Base-by-base conservation (phyloP, 805 yeast species). In the Blastobotrys chiropterorum region DNA sequence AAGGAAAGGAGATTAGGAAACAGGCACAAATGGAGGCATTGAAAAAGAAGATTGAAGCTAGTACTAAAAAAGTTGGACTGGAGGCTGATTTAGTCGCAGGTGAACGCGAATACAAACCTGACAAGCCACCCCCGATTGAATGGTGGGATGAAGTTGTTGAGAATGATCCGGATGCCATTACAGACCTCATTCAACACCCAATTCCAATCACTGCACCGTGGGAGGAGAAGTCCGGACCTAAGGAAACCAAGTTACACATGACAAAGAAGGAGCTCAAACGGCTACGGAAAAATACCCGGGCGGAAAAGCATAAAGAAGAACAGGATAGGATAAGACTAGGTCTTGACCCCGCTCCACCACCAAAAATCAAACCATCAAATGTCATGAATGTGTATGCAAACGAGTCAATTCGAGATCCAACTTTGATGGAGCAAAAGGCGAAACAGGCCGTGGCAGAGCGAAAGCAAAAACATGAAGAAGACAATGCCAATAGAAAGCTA, bases 381-480 rank as follows among this genome's bases (percentile, higher is more conserved):
- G 75, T 94, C 67, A 87, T 89, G 90, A 85, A 78, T 59, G 96
- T 89, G 0, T 71, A 86, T 47, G 87, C 97, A 1, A 81, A 86
- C 59, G 95, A 87, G 53, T 88, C 94, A 4, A 85, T 90, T 46
- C 74, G 78, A 53, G 96, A 94, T 63, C 98, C 99, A 0, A 92
- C 98, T 0, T 80, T 80, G 2, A 83, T 90, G 58, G 99, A 92
- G 62, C 72, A 74, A 66, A 67, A 75, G 48, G 97, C 94, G 0
- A 73, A 78, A 44, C 66, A 71, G 20, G 94, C 90, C 55, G 85
- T 89, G 2, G 81, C 76, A 40, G 77, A 79, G 44, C 72, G 99
- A 30, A 71, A 69, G 34, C 56, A 67, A 13, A 66, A 69, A 40
- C 99, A 94, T 68, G 73, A 78, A 55, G 67, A 66, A 41, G 74